A percentile compares a stretch with the other conserved stretches of the same genome.
phyloP scores from a whole-genome alignment of 768 basidiomycete genomes.

The Auriscalpium vulgare region DNA sequence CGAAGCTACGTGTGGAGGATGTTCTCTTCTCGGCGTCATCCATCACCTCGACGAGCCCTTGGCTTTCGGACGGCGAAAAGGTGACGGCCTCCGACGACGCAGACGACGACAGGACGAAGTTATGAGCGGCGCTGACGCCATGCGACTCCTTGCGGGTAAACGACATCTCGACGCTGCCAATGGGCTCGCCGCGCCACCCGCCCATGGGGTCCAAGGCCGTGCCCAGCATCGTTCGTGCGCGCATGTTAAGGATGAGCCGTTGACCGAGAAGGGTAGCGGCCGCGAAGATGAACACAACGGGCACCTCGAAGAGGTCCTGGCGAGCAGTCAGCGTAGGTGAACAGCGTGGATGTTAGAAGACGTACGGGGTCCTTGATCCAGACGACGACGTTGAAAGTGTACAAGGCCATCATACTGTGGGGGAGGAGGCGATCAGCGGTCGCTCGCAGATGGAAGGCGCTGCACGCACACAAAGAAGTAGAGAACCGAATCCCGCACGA shows the following conservation, averaged over 20 bases:
- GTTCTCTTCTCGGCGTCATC: too few species aligned
- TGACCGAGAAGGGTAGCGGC: background rate
- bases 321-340: background rate
- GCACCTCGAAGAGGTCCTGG: background rate
- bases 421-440: background rate
- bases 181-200: too few species aligned
- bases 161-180: too few species aligned
- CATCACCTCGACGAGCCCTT: too few species aligned
- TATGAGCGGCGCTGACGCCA: too few species aligned
- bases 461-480: background rate
- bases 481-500: background rate
- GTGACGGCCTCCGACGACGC: too few species aligned
- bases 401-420: background rate
- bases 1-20: too few species aligned
- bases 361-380: background rate
- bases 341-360: background rate
- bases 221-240: background rate
- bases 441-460: background rate
- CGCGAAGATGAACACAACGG: background rate
- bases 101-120: too few species aligned
- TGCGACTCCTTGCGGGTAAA: too few species aligned
- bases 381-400: background rate
- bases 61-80: too few species aligned
- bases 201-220: too few species aligned
- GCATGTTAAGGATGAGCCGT: background rate